Evolutionary conservation across 1,284 basidiomycete species (phyloP), one percentile per base, ranked within the genome.

Genomic region (Microbotryum violaceum): DNA sequence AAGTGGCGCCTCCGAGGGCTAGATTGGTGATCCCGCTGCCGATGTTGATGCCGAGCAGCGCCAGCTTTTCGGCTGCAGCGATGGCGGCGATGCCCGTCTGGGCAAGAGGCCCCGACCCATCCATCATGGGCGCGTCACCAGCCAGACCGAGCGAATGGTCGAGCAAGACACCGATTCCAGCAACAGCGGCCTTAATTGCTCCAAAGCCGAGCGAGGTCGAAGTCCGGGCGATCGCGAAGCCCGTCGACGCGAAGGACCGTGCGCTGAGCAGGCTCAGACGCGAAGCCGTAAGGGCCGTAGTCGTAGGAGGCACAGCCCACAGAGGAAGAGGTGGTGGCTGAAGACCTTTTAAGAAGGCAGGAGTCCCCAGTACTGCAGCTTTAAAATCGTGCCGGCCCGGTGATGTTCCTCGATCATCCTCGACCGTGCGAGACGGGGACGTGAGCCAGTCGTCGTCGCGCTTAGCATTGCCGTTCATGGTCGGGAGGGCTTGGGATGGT

Each of bases 1-100:
- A 82, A 59, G 86, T 82, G 0, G 85, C 87, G 2, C 85, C 86
- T 20, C 83, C 77, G 50, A 89, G 77, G 6, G 84, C 85, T 2
- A 85, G 85, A 2, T 83, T 82, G n/a, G 87, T 85, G 58, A 89
- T 79, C 67, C 85, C 84, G 75, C 89, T 86, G 44, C 84, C 83
- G 23, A 88, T 75, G 64, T 83, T 79, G 66, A 88, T 83, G 8
- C 87, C 86, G 4, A 83, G 82, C 48, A 89, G 82, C 6, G 85
- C 83, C 50, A 87, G 75, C 57, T 82, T 81, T 73, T 89, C 87
- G 8, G 83, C 82, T 25, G 23, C 57, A 31, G 45, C 42, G 25
- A 58, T n/a, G 1, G 57, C 44, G 10, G 51, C 51, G 18, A 53
- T 53, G 4, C 25, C 25, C 21, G 51, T 53, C 31, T 53, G 51